Evolutionary conservation across 495 filamentous ascomycete genomes (phyloP).

Genomic region (Jackrogersella multiformis): DNA sequence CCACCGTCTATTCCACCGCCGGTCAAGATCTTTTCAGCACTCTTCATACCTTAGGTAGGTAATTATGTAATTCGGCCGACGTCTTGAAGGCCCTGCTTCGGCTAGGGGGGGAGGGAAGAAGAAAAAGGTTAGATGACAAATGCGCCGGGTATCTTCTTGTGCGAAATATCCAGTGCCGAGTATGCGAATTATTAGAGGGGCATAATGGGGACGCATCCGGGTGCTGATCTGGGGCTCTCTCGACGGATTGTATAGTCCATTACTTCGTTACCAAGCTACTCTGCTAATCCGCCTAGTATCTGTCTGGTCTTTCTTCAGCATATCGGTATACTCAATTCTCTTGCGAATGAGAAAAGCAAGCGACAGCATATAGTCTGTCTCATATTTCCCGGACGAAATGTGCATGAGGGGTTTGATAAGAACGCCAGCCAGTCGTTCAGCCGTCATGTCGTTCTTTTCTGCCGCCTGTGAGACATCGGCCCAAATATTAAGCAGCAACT

Average conservation of each 20-base stretch:
- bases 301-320: conserved; percentile 43
- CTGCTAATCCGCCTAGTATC: conserved; percentile 43
- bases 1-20: conserved; percentile 31
- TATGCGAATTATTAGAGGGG: conserved; percentile 4
- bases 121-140: conserved; percentile 1
- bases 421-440: conserved; percentile 53
- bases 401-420: conserved; percentile 55
- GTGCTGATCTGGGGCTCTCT: no score
- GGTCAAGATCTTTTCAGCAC: conserved; percentile 26
- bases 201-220: conserved; percentile 3
- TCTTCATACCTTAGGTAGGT: conserved; percentile 8
- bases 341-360: conserved; percentile 59
- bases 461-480: conserved; percentile 50
- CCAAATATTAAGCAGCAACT: conserved; percentile 56
- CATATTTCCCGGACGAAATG: conserved; percentile 40
- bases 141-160: conserved; percentile 42
- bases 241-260: no score
- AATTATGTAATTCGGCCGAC: conserved; percentile 37
- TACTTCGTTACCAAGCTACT: conserved; percentile 45
- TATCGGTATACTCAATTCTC: conserved; percentile 50
- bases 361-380: conserved; percentile 53
- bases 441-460: conserved; percentile 56
- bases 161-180: conserved; percentile 27
- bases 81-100: conserved; percentile 9
- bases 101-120: neutral